A percentile compares a stretch with the other conserved stretches of the same genome.
Conservation (phyloP, 768 basidiomycete genomes). For the Amanita brunnescens region DNA sequence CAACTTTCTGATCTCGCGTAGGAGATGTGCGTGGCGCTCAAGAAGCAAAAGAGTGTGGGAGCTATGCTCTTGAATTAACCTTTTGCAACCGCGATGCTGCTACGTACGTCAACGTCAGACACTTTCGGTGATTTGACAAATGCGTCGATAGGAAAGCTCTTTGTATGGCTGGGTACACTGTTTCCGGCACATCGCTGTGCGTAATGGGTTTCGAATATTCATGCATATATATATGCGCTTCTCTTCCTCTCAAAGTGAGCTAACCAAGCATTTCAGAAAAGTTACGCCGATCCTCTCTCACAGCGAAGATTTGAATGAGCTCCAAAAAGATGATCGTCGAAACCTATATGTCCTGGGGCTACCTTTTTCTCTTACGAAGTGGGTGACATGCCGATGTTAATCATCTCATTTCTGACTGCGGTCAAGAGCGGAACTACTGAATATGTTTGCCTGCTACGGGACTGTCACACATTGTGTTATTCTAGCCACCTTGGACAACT, state of each 20-base stretch:
- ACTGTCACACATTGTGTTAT: slow-evolving; percentile 71
- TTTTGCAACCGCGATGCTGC: slow-evolving; percentile 47
- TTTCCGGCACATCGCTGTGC: slow-evolving; percentile 48
- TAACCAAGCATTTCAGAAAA: slow-evolving; percentile 20
- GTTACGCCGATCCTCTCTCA: slow-evolving; percentile 25
- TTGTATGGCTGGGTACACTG: slow-evolving; percentile 54
- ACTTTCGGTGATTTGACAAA: slow-evolving; percentile 2
- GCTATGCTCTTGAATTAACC: slow-evolving; percentile 39
- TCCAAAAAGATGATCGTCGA: slow-evolving; percentile 42
- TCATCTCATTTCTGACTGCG: neutral
- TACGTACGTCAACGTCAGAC: slow-evolving; percentile 28
- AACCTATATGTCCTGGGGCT: slow-evolving; percentile 82
- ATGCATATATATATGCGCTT: slow-evolving; percentile 14
- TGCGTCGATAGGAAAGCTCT: slow-evolving; percentile 45
- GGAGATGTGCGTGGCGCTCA: slow-evolving; percentile 44
- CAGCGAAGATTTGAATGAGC: slow-evolving; percentile 13
- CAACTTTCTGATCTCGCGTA: slow-evolving; percentile 14
- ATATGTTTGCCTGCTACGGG: slow-evolving; percentile 56
- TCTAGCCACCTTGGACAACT: slow-evolving; percentile 75
- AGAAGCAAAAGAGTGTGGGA: slow-evolving; percentile 29
- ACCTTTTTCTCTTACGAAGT: slow-evolving; percentile 78
- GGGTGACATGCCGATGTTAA: slow-evolving; percentile 13
- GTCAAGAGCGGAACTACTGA: slow-evolving; percentile 45
- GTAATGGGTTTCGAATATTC: slow-evolving; percentile 16
- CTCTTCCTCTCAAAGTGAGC: neutral